A percentile compares a stretch with the other conserved stretches of the same genome.
phyloP scores from a whole-genome alignment of 78 protist species.

The Dictyostelium capitatum region DNA sequence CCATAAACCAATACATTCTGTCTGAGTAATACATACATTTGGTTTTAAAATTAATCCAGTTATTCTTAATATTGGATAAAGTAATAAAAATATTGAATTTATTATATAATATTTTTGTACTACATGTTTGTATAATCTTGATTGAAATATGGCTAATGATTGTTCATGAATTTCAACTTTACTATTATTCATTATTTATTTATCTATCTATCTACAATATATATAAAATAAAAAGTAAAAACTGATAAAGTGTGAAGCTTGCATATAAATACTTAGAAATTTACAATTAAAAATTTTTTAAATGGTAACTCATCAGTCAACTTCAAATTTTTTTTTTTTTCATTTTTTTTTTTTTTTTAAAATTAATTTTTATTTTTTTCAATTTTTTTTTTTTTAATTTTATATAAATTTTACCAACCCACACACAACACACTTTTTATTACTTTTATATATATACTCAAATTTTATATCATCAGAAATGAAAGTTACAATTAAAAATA shows the following conservation, averaged over 20 bases:
- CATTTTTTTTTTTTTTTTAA: background rate
- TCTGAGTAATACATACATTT: no score
- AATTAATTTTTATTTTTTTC: background rate
- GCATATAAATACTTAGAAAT: no score
- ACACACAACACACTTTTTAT: background rate
- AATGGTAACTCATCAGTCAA: background rate
- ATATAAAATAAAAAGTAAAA: no score
- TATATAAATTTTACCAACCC: background rate
- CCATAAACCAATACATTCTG: no score
- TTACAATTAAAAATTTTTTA: no score
- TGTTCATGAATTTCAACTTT: conserved; percentile 9
- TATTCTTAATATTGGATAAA: conserved; percentile 1
- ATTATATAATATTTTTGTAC: conserved; percentile 26
- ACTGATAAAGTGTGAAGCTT: no score
- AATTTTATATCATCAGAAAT: background rate
- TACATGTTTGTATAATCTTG: conserved; percentile 4
- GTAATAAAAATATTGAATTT: background rate
- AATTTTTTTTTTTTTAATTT: background rate
- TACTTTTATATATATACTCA: background rate
- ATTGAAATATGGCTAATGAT: background rate
- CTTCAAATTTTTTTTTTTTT: background rate
- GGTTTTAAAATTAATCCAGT: background rate
- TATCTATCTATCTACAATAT: no score
- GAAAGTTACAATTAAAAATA: conserved; percentile 69
- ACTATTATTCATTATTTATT: background rate